Evolutionary conservation across 2,329 filamentous ascomycete species (phyloP).

Genomic region (Amauroascus verrucosus): DNA sequence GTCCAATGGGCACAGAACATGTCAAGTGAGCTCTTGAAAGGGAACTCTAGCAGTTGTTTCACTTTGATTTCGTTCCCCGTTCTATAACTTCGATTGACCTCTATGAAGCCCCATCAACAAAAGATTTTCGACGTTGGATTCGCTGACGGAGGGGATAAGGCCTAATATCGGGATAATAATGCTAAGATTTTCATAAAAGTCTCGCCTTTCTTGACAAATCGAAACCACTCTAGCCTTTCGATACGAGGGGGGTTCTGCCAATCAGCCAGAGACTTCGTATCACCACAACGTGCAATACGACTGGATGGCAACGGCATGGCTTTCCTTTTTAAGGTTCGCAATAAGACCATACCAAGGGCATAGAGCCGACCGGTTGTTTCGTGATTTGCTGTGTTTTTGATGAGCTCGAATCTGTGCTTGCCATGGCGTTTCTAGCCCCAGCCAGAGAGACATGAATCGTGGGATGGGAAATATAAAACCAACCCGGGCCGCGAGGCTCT

Average conservation of each 20-base stretch:
- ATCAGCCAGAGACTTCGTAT: conserved; percentile 7
- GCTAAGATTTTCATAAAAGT: too few species aligned
- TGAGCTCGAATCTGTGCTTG: not conserved
- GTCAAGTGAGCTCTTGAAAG: conserved; percentile 4
- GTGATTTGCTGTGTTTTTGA: not conserved
- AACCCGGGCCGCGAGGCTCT: not conserved
- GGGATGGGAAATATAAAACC: not conserved
- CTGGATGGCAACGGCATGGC: not conserved
- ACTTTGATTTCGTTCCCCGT: not conserved
- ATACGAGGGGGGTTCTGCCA: not conserved
- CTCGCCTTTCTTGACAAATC: not conserved
- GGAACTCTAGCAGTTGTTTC: not conserved
- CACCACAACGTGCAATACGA: not conserved
- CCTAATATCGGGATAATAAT: too few species aligned
- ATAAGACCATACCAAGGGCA: not conserved
- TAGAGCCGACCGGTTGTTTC: not conserved
- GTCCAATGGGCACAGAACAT: conserved; percentile 4
- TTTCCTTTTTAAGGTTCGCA: not conserved
- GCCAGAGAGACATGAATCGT: not conserved
- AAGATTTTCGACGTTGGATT: too few species aligned
- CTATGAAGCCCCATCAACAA: too few species aligned
- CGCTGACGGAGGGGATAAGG: too few species aligned
- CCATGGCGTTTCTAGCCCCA: not conserved
- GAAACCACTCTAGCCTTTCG: not conserved
- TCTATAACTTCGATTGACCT: too few species aligned